Percentiles rank a stretch among this genome's conserved stretches.
Evolutionary conservation across 306 rosid species (phyloP).

Genomic region (Sicyos baderoa): DNA sequence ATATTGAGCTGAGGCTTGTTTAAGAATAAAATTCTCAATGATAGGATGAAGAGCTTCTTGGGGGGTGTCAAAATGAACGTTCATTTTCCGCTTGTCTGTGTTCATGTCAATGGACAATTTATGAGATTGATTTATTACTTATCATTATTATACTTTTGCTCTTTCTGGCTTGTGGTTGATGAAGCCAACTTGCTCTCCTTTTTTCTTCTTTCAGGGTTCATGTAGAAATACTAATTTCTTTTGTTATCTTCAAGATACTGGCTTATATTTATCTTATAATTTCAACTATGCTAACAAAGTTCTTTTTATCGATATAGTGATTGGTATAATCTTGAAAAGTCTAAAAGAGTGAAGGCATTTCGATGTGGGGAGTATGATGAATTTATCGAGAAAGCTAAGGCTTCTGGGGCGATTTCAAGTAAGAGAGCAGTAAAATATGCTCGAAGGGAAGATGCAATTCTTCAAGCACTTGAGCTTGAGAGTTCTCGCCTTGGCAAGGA

Average conservation of each 20-base stretch:
- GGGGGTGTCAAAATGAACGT: too few species aligned
- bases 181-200: constrained; percentile 12
- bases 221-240: background rate
- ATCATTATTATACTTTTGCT: background rate
- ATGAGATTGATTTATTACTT: background rate
- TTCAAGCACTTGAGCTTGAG: constrained; percentile 95
- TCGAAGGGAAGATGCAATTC: constrained; percentile 95
- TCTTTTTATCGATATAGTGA: constrained; percentile 48
- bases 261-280: background rate
- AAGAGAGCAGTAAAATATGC: constrained; percentile 92
- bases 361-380: constrained; percentile 92
- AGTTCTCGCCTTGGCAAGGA: constrained; percentile 52
- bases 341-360: constrained; percentile 89
- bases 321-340: constrained; percentile 95
- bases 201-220: background rate
- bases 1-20: too few species aligned
- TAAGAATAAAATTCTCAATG: too few species aligned
- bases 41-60: too few species aligned
- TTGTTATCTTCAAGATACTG: background rate
- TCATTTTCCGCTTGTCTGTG: too few species aligned
- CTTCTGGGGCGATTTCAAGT: constrained; percentile 58
- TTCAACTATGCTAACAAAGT: background rate
- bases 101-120: background rate
- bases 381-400: constrained; percentile 88
- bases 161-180: constrained; percentile 7